Evolutionary conservation across 2,329 filamentous ascomycete species (phyloP), one percentile per base, ranked within the genome.

Genomic region (Pyrenophora graminea): DNA sequence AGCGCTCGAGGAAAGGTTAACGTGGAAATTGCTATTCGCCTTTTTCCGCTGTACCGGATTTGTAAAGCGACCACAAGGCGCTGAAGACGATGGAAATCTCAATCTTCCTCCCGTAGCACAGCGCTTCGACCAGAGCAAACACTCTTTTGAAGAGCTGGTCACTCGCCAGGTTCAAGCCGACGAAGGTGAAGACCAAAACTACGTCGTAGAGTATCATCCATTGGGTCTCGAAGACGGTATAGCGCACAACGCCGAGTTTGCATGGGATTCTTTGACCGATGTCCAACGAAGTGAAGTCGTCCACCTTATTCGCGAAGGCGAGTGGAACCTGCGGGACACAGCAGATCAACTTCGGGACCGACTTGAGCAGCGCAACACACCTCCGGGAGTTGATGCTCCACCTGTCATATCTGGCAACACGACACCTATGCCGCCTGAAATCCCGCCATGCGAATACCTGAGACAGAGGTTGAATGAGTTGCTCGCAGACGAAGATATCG

Each of bases 1-100:
- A 6, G 52, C 51, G 17, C 27, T 45, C 2, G 19, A 34, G 9
- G 45, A 55, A 7, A 12, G 7, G 0, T 17, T 63, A n/a, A 51
- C 44, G 3, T 63, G 54, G 53, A 53, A 55, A 31, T 0, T 59
- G 2, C 19, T 63, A 1, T 33, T 50, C n/a, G 46, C 50, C 1
- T 61, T 63, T 38, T 47, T 58, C 8, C 33, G 37, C 17, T 46
- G 42, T 9, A 51, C 44, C 6, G 15, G 18, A 12, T 61, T 52
- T 8, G 40, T 55, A 13, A 51, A 46, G 31, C 31, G 10, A 9
- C 9, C 19, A 13, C 18, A 32, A 21, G 19, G 9, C 6, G 15
- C 6, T 23, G 23, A 9, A n/a, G 21, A 38, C 17, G 25, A 36
- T 2, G 9, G 36, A 4, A 18, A 38, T 9, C 2, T 25, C 10